Base-by-base conservation (phyloP, 1,284 basidiomycete species). In the Ustilago nuda region DNA sequence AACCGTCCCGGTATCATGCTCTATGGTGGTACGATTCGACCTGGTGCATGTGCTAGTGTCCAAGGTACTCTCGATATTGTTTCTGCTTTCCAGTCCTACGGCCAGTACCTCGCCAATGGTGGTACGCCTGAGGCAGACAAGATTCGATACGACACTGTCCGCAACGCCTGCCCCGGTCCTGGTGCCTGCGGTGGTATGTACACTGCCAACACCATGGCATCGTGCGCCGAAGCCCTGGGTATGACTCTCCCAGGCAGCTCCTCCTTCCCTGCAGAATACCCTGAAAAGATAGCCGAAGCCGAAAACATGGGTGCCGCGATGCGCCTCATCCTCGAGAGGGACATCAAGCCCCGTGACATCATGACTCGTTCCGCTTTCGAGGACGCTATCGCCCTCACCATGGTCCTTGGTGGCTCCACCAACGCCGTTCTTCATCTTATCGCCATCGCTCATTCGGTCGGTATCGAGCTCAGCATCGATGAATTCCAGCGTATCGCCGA, bases 141-240 rank as follows among this genome's bases (percentile, higher is more conserved):
- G 70, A 79, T 80, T 36, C 79, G 84, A 30, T 80, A 82, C 68
- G 82, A 86, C 52, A 82, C 79, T 9, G 76, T 85, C 19, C 72
- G 84, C 30, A 64, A 85, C 64, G 71, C 79, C 9, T 86, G 84
- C 69, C 84, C 84, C 37, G 84, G 84, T 57, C 75, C 79, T 0
- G 84, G 84, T 39, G 84, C 84, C 11, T 86, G 84, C 59, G 84
- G 84, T 66, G 84, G 84, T 39, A 86, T 86, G 84, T 86, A 85
- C 72, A 80, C 84, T 35, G 84, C 84, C 66, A 86, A 86, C 75
- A 85, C 84, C 32, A 84, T 86, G 73, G 83, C 84, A 7, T 84
- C 84, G 1, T 84, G 82, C 64, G 72, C 83, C 17, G 84, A 86
- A 50, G 83, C 79, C 4, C 67, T 86, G 15, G 84, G 84, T 52